A percentile compares a stretch with the other conserved stretches of the same genome.
Conservation (phyloP, 257 asterid species). For the Cordia subcordata region DNA sequence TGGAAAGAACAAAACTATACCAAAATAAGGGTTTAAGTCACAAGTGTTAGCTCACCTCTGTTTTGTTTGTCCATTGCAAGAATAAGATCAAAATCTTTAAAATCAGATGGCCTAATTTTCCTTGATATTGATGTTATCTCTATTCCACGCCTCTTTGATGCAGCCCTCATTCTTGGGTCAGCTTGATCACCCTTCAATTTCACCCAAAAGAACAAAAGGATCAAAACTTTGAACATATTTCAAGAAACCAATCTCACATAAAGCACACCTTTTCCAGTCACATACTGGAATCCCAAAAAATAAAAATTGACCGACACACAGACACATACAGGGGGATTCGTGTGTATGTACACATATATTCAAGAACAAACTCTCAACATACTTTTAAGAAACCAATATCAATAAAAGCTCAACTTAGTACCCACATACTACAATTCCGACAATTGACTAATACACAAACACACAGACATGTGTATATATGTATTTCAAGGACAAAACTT, state of each 20-base stretch:
- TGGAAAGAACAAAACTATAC: not conserved
- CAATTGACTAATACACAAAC: too few species aligned
- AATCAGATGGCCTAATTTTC: constrained; percentile 79
- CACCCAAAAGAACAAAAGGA: not conserved
- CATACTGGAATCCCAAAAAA: not conserved
- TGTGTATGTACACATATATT: too few species aligned
- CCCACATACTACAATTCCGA: too few species aligned
- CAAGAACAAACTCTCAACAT: too few species aligned
- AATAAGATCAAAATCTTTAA: constrained; percentile 83
- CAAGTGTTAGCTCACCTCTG: constrained; percentile 46
- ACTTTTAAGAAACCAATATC: too few species aligned
- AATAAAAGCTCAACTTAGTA: too few species aligned
- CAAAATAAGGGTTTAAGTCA: not conserved
- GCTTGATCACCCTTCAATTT: constrained; percentile 69
- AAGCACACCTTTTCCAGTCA: not conserved
- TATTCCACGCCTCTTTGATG: constrained; percentile 85
- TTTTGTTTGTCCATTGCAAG: constrained; percentile 91
- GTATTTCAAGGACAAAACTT: too few species aligned
- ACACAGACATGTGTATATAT: too few species aligned
- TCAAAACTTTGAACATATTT: not conserved
- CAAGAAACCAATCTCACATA: not conserved
- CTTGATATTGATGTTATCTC: constrained; percentile 80
- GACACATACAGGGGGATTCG: too few species aligned
- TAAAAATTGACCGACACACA: not conserved
- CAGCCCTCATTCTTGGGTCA: constrained; percentile 91